Base-by-base conservation (phyloP, 2,329 filamentous ascomycete species). In the Phyllosticta capitalensis region DNA sequence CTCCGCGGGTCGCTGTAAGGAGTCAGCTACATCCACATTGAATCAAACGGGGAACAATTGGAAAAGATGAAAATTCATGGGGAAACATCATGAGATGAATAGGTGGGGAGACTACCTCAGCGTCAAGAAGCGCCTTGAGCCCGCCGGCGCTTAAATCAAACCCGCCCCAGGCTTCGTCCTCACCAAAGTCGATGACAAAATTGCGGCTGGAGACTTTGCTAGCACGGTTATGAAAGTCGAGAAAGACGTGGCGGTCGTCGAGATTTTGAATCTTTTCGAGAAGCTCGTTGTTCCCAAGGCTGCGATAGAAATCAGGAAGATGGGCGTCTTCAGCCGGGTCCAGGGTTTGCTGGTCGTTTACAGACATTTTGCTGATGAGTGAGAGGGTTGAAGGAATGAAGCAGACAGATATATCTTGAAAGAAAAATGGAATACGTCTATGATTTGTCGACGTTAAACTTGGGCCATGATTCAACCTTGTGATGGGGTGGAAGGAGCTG, bases 121-220 rank as follows among this genome's bases (percentile, higher is more conserved):
- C 62, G 10, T 63, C 61, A 30, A 79, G n/a, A n/a, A 62, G 56
- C 7, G 66, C 62, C 30, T 66, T 64, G 12, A 73, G 60, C 2
- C 79, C 74, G 1, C 71, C 63, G 1, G 70, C 65, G 3, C 71
- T 67, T 9, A 88, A 71, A 64, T 87, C 74, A 56, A 81, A 80
- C 2, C 81, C 82, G 61, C 83, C 81, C 59, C 74, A 79, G 45
- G 83, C 82, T 49, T 76, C 69, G 1, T 79, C 71, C 52, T 79
- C 77, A 10, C 82, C 82, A 66, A 88, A 87, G 64, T 86, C 82
- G n/a, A 88, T 74, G 30, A 86, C 79, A 64, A 88, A 87, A 67
- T 86, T 88, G 33, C 65, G 71, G 20, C 79, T 81, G 0, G 67
- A 60, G 1, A 72, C 69, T 51, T 72, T 68, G 14, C 72, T 69